phyloP scores from a whole-genome alignment of 768 basidiomycete species.

The Leucocoprinus leucothites region DNA sequence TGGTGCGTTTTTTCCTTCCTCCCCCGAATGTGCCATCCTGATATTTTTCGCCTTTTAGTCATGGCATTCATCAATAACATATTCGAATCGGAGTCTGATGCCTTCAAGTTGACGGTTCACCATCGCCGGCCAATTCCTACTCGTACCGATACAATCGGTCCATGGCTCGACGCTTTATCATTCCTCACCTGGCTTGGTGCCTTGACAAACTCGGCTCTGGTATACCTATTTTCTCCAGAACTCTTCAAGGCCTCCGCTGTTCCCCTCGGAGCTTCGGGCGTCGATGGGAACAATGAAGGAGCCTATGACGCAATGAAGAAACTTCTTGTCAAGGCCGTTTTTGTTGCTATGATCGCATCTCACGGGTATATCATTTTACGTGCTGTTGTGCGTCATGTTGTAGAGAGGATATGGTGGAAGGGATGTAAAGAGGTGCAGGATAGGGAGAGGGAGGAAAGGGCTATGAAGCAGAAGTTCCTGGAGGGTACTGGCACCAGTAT shows the following conservation, averaged over 20 bases:
- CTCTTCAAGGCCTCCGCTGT: not conserved
- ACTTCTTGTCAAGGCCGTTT: constrained; percentile 57
- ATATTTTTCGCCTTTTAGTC: constrained; percentile 27
- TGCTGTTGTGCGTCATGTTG: constrained; percentile 57
- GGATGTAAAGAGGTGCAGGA: constrained; percentile 64
- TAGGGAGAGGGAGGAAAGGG: constrained; percentile 51
- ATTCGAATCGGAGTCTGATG: constrained; percentile 89
- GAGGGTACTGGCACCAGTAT: constrained; percentile 15
- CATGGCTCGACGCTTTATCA: constrained; percentile 87
- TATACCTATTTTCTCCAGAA: constrained; percentile 75
- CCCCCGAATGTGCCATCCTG: not conserved
- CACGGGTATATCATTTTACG: constrained; percentile 81
- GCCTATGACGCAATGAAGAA: constrained; percentile 40
- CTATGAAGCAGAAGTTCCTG: constrained; percentile 38
- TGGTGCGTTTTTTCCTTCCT: constrained; percentile 35
- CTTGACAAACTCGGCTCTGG: constrained; percentile 84
- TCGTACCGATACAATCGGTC: constrained; percentile 90
- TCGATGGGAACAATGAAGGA: constrained; percentile 18
- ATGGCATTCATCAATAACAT: constrained; percentile 93
- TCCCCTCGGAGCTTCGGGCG: constrained; percentile 15
- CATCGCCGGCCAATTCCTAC: constrained; percentile 78
- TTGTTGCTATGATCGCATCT: constrained; percentile 79
- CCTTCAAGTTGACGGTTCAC: constrained; percentile 91
- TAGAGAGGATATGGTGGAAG: constrained; percentile 77
- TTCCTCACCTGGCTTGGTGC: constrained; percentile 90